Conservation (phyloP, 768 basidiomycete species). For the Mycena olivaceomarginata region DNA sequence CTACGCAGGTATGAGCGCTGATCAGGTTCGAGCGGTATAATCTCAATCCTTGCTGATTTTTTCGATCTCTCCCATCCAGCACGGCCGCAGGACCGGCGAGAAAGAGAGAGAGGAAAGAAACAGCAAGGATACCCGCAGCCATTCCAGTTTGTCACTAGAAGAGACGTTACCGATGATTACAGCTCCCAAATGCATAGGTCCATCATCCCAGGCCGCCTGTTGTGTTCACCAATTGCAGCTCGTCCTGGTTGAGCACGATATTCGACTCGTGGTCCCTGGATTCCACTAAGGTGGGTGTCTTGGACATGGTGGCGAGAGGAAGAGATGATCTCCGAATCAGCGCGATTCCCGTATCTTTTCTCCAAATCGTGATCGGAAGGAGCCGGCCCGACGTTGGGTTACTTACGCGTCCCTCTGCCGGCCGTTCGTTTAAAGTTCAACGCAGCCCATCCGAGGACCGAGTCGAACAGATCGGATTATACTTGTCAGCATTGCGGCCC, state of each 20-base stretch:
- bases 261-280: not conserved
- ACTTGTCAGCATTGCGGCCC: too few species aligned
- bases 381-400: too few species aligned
- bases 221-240: constrained; percentile 74
- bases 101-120: constrained; percentile 48
- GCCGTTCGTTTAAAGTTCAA: too few species aligned
- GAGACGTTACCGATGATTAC: constrained; percentile 82
- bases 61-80: constrained; percentile 47
- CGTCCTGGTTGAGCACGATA: constrained; percentile 60
- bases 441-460: too few species aligned
- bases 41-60: constrained; percentile 86
- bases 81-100: not conserved
- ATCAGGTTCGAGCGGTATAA: constrained; percentile 98
- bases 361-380: too few species aligned
- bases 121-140: constrained; percentile 94
- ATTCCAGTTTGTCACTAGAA: constrained; percentile 80
- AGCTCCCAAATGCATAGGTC: constrained; percentile 55
- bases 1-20: constrained; percentile 99
- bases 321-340: too few species aligned
- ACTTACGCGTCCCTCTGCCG: too few species aligned
- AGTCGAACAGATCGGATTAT: too few species aligned
- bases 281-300: not conserved
- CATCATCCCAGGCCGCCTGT: constrained; percentile 55
- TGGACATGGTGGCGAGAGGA: not conserved
- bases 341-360: too few species aligned